Base-by-base conservation (phyloP, 2,329 filamentous ascomycete genomes). In the Metarhizium album region DNA sequence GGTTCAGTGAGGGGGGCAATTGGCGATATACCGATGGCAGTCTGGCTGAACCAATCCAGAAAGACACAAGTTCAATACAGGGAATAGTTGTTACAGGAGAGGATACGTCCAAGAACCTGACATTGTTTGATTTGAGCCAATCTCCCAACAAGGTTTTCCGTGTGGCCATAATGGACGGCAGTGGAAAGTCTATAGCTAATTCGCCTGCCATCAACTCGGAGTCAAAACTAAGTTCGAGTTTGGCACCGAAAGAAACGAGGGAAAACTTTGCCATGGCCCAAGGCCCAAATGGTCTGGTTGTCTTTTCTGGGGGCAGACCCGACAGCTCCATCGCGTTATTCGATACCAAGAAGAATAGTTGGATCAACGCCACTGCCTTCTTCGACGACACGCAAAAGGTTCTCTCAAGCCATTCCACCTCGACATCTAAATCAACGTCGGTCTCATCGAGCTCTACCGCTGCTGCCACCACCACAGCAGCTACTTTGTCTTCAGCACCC, bases 61-160 rank as follows among this genome's bases (percentile, higher is more conserved):
- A 81, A 60, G 76, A 79, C 50, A 74, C 75, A 2, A 70, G 75
- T 2, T 73, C 65, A 1, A 64, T 83, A 46, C 79, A 84, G 60
- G 80, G 79, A 24, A 74, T 81, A 0, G 61, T 95, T 3, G 68
- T 94, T n/a, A 71, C 73, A 13, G 86, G 85, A 22, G 76, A 81
- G 42, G 88, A 95, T 64, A 82, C 78, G 27, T 90, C 86, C 66
- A 90, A 87, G 62, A 80, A 84, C 38, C 71, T 97, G 18, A 82
- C 90, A 58, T 81, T 83, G 11, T 95, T 93, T 59, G 82, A 95
- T 62, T 78, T 90, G 68, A 76, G 76, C 14, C 73, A 75, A 9
- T 81, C 83, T 0, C 90, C 91, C 3, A 95, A 94, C 62, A 68
- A 72, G 6, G 86, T 95, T 42, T 79, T 78, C 31, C 81, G 86